Evolutionary conservation across 2,329 filamentous ascomycete genomes (phyloP), one percentile per base, ranked within the genome.

Genomic region (Xylariomycetidae sp.): DNA sequence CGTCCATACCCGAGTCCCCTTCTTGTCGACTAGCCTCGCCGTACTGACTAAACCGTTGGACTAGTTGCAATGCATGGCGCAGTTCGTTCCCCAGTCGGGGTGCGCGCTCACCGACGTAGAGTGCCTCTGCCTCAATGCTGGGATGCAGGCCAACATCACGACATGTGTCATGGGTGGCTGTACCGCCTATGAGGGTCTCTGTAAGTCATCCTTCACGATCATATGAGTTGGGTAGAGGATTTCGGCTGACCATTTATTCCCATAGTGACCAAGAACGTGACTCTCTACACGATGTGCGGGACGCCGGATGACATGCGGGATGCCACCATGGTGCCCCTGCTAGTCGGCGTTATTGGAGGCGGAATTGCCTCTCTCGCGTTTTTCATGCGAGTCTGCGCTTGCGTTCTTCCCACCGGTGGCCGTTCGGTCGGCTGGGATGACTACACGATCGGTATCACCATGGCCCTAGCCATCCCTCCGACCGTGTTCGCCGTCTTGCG

Each of bases 351-450:
- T 32, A 38, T 39, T 22, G 37, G 37, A 12, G 42, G 42, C 13
- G 39, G 33, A 10, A 17, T 45, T 12, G 40, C 40, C 19, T 13
- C 36, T 6, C 16, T 43, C 10, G 33, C 34, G 26, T 36, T 34
- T 22, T 14, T 29, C 20, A 16, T 39, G 29, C 34, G 42, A 17
- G 36, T 45, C 31, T 34, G n/a, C 23, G 13, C 30, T 40, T 6
- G 29, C 26, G 9, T 12, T 27, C 28, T 44, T 9, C 31, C 37
- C 2, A 12, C 19, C 7, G 32, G 25, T 9, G 39, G 37, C 6
- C 39, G 42, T 15, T 10, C 30, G 12, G 19, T 40, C 9, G 42
- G 37, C 7, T 36, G 34, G 37, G 42, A 45, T 22, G 42, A 45
- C 35, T 45, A 25, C 15, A 38, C 40, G 2, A 42, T 42, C 12